Conservation (phyloP, 192 early-diverging fungal species). For the Coemansia sp. region DNA sequence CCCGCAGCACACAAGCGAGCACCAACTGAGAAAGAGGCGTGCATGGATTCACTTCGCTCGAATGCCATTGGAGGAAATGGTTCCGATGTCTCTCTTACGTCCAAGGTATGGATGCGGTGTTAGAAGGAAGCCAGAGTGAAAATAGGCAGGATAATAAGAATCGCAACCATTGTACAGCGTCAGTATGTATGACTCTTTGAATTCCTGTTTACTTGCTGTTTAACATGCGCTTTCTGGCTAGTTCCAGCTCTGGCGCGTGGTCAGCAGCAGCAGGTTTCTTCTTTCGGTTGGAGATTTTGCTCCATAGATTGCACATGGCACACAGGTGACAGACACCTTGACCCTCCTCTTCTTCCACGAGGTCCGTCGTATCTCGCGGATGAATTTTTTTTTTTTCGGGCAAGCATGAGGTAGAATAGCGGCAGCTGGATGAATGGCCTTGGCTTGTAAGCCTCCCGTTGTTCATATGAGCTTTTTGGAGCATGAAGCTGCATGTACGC, state of each 20-base stretch:
- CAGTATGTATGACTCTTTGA: neutral
- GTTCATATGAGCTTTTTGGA: neutral
- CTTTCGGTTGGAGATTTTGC: neutral
- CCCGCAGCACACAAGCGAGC: neutral
- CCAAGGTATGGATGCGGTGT: constrained; percentile 1
- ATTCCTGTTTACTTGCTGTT: neutral
- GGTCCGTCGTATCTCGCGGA: neutral
- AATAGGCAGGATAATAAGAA: constrained; percentile 1
- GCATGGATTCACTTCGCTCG: neutral
- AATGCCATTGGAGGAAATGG: constrained; percentile 4
- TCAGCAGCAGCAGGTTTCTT: neutral
- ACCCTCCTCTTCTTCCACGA: neutral
- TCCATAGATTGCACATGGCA: neutral
- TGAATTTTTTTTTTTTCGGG: constrained; percentile 2
- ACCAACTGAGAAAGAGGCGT: neutral
- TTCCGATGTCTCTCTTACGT: neutral
- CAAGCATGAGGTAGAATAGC: neutral
- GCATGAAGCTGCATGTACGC: constrained; percentile 8
- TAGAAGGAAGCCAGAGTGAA: neutral
- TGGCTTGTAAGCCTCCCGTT: neutral
- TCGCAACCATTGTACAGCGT: neutral
- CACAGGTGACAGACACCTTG: neutral
- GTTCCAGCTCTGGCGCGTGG: constrained; percentile 10
- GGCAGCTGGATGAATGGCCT: neutral
- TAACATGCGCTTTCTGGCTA: constrained; percentile 1